phyloP scores from a whole-genome alignment of 2,329 filamentous ascomycete species.

The Myriosclerotinia duriaeana region DNA sequence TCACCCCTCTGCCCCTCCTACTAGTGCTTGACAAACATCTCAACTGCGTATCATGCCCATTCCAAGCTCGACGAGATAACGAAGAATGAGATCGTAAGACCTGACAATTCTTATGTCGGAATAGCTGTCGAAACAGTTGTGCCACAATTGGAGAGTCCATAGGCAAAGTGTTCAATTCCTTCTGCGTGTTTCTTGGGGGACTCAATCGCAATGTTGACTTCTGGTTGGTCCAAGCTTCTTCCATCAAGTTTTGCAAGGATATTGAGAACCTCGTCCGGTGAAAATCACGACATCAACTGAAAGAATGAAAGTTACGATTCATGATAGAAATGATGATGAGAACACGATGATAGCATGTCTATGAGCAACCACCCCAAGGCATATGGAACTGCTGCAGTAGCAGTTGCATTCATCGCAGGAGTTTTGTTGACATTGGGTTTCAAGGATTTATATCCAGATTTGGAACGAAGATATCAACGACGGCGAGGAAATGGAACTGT shows the following conservation, averaged over 20 bases:
- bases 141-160: slow-evolving; percentile 79
- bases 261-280: slow-evolving; percentile 1
- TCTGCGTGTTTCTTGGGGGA: slow-evolving; percentile 26
- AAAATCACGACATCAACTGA: slow-evolving; percentile 17
- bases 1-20: slow-evolving; percentile 27
- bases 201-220: slow-evolving; percentile 26
- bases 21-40: slow-evolving; percentile 35
- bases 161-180: slow-evolving; percentile 29
- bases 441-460: slow-evolving; percentile 76
- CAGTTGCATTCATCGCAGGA: slow-evolving; percentile 74
- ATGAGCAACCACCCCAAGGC: slow-evolving; percentile 60
- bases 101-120: slow-evolving; percentile 69
- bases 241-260: slow-evolving; percentile 18
- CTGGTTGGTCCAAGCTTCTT: slow-evolving; percentile 44
- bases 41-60: slow-evolving; percentile 44
- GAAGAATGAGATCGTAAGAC: slow-evolving; percentile 47
- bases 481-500: slow-evolving; percentile 38
- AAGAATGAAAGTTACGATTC: slow-evolving; percentile 3
- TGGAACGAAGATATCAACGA: slow-evolving; percentile 63
- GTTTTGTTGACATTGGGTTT: slow-evolving; percentile 72
- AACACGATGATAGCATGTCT: slow-evolving; percentile 49
- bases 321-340: slow-evolving; percentile 23
- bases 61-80: slow-evolving; percentile 38
- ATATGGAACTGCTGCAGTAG: slow-evolving; percentile 65
- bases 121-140: slow-evolving; percentile 81